Percentiles rank a stretch among this genome's conserved stretches.
Conservation (phyloP, 1,139 yeast genomes). For the Pichia cactophila region DNA sequence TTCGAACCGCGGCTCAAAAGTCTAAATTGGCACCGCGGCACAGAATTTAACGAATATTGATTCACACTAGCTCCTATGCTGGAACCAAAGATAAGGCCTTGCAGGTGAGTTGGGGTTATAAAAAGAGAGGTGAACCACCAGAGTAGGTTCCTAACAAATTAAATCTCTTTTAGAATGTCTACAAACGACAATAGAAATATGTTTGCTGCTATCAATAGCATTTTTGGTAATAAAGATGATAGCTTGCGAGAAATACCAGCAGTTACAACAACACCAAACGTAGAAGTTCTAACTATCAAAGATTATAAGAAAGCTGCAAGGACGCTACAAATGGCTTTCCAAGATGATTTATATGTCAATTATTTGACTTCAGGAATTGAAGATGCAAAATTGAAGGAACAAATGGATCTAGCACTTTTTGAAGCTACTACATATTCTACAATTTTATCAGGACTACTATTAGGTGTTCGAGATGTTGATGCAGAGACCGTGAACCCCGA, state of each 20-base stretch:
- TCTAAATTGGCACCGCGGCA: neutral
- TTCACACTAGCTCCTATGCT: too few relatives aligned
- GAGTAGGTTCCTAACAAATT: too few relatives aligned
- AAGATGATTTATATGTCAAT: constrained; percentile 44
- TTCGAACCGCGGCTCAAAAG: neutral
- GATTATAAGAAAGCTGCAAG: constrained; percentile 51
- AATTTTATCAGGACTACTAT: constrained; percentile 46
- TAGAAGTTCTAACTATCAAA: constrained; percentile 26
- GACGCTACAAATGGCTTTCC: constrained; percentile 47
- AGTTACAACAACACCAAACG: constrained; percentile 11
- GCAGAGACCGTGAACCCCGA: constrained; percentile 25
- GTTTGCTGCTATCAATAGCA: neutral
- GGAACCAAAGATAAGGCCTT: neutral
- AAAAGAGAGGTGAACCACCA: neutral
- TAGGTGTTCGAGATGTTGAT: constrained; percentile 40
- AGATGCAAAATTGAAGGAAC: constrained; percentile 28
- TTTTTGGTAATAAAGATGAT: neutral
- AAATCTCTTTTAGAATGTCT: neutral
- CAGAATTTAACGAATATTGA: neutral
- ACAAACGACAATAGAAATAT: neutral
- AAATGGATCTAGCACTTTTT: constrained; percentile 43
- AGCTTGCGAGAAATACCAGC: neutral
- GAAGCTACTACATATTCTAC: constrained; percentile 55
- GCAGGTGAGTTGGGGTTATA: neutral
- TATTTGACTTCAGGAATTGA: constrained; percentile 38